Evolutionary conservation across 768 basidiomycete species (phyloP).

Genomic region (Mycena leptocephala): DNA sequence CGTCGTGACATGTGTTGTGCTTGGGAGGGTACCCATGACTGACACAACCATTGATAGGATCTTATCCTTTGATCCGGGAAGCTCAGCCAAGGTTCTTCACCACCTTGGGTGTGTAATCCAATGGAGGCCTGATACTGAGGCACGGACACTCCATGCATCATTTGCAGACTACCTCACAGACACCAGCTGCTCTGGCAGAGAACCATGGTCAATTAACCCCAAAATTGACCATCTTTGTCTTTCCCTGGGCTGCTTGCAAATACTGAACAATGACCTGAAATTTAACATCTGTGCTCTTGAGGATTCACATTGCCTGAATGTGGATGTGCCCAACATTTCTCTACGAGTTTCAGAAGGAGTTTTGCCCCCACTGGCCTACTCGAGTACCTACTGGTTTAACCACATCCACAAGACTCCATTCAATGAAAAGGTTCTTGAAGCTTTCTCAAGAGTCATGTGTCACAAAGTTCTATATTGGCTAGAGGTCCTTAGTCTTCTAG

Average conservation of each 20-base stretch:
- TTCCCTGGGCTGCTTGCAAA: not conserved
- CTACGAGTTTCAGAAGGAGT: not conserved
- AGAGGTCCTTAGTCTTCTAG: not conserved
- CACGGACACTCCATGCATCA: too few species aligned
- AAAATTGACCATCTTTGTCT: not conserved
- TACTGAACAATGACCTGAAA: not conserved
- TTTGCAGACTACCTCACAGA: too few species aligned
- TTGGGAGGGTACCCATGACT: not conserved
- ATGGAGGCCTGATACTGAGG: not conserved
- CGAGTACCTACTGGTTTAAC: not conserved
- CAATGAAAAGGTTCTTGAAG: not conserved
- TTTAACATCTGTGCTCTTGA: constrained; percentile 1
- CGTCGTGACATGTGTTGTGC: not conserved
- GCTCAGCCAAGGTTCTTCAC: not conserved
- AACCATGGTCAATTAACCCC: not conserved
- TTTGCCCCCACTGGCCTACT: not conserved
- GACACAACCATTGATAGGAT: not conserved
- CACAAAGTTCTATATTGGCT: too few species aligned
- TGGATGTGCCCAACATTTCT: not conserved
- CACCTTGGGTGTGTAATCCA: not conserved
- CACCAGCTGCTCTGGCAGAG: not conserved
- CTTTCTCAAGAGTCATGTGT: not conserved
- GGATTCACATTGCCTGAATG: not conserved
- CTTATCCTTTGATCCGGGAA: not conserved
- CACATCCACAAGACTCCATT: not conserved